phyloP scores from a whole-genome alignment of 176 grass and related monocot species.

The Calamus simplicifolius region DNA sequence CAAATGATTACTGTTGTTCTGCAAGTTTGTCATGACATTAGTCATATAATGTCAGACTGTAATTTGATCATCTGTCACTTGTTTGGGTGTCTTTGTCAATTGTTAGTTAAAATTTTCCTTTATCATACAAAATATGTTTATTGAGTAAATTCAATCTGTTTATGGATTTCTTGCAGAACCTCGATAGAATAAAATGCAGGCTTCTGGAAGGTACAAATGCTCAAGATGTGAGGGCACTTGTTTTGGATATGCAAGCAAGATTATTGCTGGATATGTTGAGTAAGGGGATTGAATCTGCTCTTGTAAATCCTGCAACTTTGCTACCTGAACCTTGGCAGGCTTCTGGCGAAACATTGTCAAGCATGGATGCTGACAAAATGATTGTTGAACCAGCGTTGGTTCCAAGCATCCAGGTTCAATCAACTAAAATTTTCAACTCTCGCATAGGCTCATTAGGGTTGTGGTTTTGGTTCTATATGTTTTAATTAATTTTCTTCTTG shows the following conservation, averaged over 20 bases:
- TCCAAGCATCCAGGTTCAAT: constrained; percentile 64
- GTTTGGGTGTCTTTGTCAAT: too few species aligned
- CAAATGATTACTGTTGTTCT: too few species aligned
- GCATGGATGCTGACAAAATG: constrained; percentile 96
- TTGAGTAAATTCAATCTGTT: constrained; percentile 9
- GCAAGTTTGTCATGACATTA: too few species aligned
- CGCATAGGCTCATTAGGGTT: too few species aligned
- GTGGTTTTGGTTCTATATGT: too few species aligned
- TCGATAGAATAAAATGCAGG: constrained; percentile 98
- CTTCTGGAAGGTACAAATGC: constrained; percentile 98
- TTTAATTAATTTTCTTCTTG: too few species aligned
- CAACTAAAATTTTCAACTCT: too few species aligned
- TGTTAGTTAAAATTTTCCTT: too few species aligned
- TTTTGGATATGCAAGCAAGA: constrained; percentile 99
- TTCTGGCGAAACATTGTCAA: constrained; percentile 66
- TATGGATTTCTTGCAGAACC: constrained; percentile 50
- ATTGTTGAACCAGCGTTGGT: constrained; percentile 72
- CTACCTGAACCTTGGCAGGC: constrained; percentile 90
- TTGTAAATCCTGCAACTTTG: constrained; percentile 92
- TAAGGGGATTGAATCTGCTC: constrained; percentile 88
- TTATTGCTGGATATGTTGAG: constrained; percentile 96
- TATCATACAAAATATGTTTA: constrained; percentile 14
- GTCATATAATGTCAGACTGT: too few species aligned
- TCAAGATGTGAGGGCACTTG: constrained; percentile 97
- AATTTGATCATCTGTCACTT: too few species aligned